A percentile compares a stretch with the other conserved stretches of the same genome.
Conservation (phyloP, 805 yeast species). For the Monosporozyma aerobia region DNA sequence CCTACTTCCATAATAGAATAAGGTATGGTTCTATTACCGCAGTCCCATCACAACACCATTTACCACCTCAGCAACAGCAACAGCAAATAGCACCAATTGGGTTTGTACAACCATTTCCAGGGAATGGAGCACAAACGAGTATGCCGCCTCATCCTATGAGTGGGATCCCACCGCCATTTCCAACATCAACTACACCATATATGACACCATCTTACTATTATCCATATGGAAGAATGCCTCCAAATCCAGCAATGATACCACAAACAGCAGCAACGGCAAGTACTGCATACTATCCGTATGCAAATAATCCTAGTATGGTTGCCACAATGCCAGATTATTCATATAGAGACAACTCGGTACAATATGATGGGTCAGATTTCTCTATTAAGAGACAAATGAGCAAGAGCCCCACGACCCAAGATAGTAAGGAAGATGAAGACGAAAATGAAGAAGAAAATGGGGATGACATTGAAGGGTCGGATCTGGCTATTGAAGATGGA, state of each 20-base stretch:
- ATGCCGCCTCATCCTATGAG: not conserved
- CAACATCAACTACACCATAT: not conserved
- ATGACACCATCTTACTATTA: not conserved
- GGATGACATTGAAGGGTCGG: slow-evolving; percentile 18
- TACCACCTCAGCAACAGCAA: not conserved
- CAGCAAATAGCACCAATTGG: not conserved
- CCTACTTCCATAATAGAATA: not conserved
- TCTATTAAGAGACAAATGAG: not conserved
- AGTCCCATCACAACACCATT: not conserved
- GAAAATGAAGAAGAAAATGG: slow-evolving; percentile 3
- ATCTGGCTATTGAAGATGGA: slow-evolving; percentile 23
- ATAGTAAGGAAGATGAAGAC: not conserved
- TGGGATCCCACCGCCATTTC: not conserved
- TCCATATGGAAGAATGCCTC: not conserved
- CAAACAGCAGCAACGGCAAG: not conserved
- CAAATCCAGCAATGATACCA: slow-evolving; percentile 1
- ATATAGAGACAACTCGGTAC: not conserved
- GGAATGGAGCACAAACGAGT: not conserved
- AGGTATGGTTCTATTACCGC: not conserved
- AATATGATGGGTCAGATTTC: not conserved
- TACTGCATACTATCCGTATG: not conserved
- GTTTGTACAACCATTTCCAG: not conserved
- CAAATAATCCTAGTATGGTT: not conserved
- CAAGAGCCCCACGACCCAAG: not conserved
- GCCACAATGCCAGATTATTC: not conserved